Evolutionary conservation across 768 basidiomycete species (phyloP).

Genomic region (Pulveroboletus ravenelii): DNA sequence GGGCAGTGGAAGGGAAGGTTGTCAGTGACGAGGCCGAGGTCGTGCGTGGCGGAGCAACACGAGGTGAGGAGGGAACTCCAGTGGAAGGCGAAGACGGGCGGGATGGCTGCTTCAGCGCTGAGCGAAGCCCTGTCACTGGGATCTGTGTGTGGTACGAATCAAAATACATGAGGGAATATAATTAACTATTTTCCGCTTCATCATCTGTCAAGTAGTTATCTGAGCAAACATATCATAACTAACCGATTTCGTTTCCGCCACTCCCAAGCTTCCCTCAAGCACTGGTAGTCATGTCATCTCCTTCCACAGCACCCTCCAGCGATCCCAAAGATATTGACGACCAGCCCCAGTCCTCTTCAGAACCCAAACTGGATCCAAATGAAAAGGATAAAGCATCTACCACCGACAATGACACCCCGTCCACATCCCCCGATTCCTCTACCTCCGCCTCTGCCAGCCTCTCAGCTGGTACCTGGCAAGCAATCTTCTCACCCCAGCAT

Average conservation of each 20-base stretch:
- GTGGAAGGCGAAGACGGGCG: constrained; percentile 19
- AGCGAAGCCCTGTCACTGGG: constrained; percentile 36
- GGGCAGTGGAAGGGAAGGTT: constrained; percentile 20
- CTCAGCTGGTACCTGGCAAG: constrained; percentile 60
- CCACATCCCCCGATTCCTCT: not conserved
- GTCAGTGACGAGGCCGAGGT: constrained; percentile 16
- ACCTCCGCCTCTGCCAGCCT: constrained; percentile 16
- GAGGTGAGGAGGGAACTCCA: constrained; percentile 22
- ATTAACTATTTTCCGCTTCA: constrained; percentile 4
- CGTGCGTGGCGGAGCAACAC: constrained; percentile 14
- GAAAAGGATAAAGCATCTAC: constrained; percentile 3
- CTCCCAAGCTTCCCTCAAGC: no score
- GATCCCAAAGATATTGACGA: not conserved
- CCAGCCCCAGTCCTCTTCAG: not conserved
- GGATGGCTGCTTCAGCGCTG: constrained; percentile 49
- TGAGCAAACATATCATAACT: no score
- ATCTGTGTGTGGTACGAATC: constrained; percentile 10
- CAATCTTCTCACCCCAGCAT: constrained; percentile 71
- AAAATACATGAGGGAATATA: not conserved
- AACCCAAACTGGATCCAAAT: constrained; percentile 1
- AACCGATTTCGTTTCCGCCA: no score
- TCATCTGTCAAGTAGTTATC: not conserved
- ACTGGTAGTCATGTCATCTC: constrained; percentile 12
- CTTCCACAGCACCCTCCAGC: constrained; percentile 1
- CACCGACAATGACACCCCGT: not conserved